phyloP scores from a whole-genome alignment of 1,284 basidiomycete species.

The Ustilago lituana region DNA sequence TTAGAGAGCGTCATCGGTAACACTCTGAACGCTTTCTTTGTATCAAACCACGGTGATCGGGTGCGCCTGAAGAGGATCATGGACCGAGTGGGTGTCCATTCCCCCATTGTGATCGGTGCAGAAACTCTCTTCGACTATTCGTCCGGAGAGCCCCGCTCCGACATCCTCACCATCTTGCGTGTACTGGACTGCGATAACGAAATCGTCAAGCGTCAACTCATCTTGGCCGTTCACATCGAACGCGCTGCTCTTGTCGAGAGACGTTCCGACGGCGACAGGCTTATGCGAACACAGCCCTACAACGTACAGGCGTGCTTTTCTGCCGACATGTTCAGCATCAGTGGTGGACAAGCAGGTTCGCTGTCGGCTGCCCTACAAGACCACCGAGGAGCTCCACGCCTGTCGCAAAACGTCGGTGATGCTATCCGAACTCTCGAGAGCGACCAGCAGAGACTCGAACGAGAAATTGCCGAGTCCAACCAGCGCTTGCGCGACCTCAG shows the following conservation, averaged over 20 bases:
- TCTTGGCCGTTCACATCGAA: conserved; percentile 81
- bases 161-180: conserved; percentile 80
- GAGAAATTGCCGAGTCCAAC: conserved; percentile 14
- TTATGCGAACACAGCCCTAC: conserved; percentile 60
- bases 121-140: conserved; percentile 70
- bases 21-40: conserved; percentile 78
- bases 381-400: conserved; percentile 62
- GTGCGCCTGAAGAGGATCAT: conserved; percentile 69
- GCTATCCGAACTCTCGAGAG: conserved; percentile 46
- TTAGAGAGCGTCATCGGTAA: conserved; percentile 76
- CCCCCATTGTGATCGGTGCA: conserved; percentile 60
- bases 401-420: conserved; percentile 60
- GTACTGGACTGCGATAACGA: conserved; percentile 83
- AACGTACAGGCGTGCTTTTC: conserved; percentile 65
- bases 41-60: conserved; percentile 79
- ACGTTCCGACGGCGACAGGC: conserved; percentile 57
- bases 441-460: conserved; percentile 30
- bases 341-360: conserved; percentile 46
- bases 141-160: conserved; percentile 72
- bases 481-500: conserved; percentile 13
- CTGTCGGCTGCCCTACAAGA: conserved; percentile 64
- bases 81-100: conserved; percentile 25
- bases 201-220: conserved; percentile 81
- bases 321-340: conserved; percentile 58
- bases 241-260: conserved; percentile 73